These are phyloP conservation scores for Sechiopsis laciniata DNA, from an alignment of 306 rosid genomes.

Conservation along the genomic window DNA sequence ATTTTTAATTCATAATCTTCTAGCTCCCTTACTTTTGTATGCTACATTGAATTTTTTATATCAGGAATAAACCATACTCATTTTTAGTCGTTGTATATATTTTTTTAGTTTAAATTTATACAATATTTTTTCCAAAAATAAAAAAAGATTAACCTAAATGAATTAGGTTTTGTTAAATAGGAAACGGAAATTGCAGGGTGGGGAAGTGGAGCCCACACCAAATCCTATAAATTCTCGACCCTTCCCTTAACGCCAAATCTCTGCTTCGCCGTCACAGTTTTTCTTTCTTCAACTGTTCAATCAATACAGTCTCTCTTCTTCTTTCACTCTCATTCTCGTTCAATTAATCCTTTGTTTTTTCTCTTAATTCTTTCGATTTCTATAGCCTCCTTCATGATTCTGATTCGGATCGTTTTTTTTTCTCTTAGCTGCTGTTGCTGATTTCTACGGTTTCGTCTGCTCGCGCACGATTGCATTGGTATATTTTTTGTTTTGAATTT, in stretches of 20 bases:
- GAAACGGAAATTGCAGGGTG: too few relatives aligned
- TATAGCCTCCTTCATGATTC: not conserved
- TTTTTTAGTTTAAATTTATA: too few relatives aligned
- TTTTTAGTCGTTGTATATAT: too few relatives aligned
- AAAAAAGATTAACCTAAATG: too few relatives aligned
- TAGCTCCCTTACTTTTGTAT: too few relatives aligned
- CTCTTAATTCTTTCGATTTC: not conserved
- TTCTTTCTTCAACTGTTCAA: conserved; percentile 7
- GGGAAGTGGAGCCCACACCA: conserved; percentile 28
- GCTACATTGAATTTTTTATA: too few relatives aligned
- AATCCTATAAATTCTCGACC: conserved; percentile 26
- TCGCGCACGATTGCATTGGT: not conserved
- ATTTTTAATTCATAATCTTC: too few relatives aligned
- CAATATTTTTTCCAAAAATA: too few relatives aligned
- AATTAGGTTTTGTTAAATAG: too few relatives aligned
- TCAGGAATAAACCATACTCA: too few relatives aligned
- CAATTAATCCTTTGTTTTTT: not conserved
- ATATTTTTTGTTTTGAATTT: not conserved
- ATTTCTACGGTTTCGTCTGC: not conserved
- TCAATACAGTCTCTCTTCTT: not conserved
- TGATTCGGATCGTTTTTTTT: not conserved
- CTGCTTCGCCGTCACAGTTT: conserved; percentile 2
- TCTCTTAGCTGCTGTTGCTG: not conserved
- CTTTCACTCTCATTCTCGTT: not conserved
- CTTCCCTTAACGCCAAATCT: conserved; percentile 26